phyloP scores from a whole-genome alignment of 371 early-diverging fungal species.

The Pancytospora epiphaga region DNA sequence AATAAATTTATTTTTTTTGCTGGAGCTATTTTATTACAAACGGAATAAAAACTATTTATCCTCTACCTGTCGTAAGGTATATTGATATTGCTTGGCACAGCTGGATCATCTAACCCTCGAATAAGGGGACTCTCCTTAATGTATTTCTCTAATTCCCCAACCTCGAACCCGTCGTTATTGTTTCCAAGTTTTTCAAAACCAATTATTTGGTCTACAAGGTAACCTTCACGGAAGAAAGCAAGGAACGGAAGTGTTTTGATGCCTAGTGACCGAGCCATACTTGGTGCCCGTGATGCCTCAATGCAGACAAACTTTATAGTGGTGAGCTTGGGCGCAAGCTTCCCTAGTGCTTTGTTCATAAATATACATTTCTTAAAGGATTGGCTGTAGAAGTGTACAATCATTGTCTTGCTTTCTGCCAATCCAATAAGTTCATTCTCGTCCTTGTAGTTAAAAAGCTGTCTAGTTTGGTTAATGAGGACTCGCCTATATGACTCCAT shows the following conservation, averaged over 20 bases:
- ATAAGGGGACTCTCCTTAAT: neutral
- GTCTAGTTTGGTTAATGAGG: constrained; percentile 35
- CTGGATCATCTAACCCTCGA: no score
- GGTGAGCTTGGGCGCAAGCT: constrained; percentile 37
- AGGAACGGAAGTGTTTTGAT: constrained; percentile 56
- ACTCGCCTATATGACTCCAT: constrained; percentile 40
- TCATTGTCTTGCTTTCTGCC: constrained; percentile 47
- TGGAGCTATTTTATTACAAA: no score
- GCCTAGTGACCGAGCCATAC: constrained; percentile 41
- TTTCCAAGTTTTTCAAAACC: constrained; percentile 60
- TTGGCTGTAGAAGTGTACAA: constrained; percentile 57
- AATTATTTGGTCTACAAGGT: constrained; percentile 55
- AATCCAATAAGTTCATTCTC: constrained; percentile 53
- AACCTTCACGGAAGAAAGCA: constrained; percentile 56
- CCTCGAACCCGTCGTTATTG: neutral
- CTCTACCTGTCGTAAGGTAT: no score
- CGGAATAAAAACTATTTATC: no score
- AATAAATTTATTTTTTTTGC: no score
- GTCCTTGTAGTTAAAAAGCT: constrained; percentile 32
- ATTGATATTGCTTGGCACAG: no score
- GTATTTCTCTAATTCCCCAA: neutral
- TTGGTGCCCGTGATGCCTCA: constrained; percentile 40
- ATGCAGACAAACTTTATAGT: constrained; percentile 51
- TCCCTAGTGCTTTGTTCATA: constrained; percentile 52
- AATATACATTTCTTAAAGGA: constrained; percentile 51